phyloP scores from a whole-genome alignment of 176 grass and related monocot genomes.

The Sorghum bicolor region Sorghum_bicolor_NCBIv3 NC_012872.2:15813501-15814000 shows the following conservation, averaged over 20 bases:
- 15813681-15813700: not conserved
- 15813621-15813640: not conserved
- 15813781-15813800: too few relatives aligned
- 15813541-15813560: not conserved
- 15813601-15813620: not conserved
- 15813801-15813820: too few relatives aligned
- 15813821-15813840: too few relatives aligned
- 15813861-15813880: too few relatives aligned
- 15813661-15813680: not conserved
- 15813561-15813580: not conserved
- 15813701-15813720: not conserved
- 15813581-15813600: not conserved
- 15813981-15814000: too few relatives aligned
- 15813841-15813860: too few relatives aligned
- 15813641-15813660: not conserved
- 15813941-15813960: too few relatives aligned
- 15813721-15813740: not conserved
- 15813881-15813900: too few relatives aligned
- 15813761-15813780: too few relatives aligned
- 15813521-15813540: slow-evolving; percentile 40
- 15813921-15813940: too few relatives aligned
- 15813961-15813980: too few relatives aligned
- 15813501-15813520: slow-evolving; percentile 55
- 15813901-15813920: too few relatives aligned
- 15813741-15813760: not conserved